Base-by-base conservation (phyloP, 192 early-diverging fungal genomes). In the Coemansia sp. region DNA sequence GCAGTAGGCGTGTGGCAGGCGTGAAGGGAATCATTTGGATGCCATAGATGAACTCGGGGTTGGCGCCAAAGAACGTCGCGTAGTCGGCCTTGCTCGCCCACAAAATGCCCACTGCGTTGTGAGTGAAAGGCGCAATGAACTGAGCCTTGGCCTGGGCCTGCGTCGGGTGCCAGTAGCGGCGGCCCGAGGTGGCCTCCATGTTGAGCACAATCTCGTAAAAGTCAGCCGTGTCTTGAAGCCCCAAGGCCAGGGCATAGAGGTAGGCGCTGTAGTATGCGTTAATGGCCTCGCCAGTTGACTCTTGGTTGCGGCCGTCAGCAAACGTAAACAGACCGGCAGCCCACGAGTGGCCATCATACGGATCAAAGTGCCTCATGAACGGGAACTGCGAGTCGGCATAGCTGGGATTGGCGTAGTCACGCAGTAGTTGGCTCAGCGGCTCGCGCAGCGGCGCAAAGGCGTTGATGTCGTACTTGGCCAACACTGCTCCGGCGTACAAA, bases 281-380 rank as follows among this genome's bases (percentile, higher is more conserved):
- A 55, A 87, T 70, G 17, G 86, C 81, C 50, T 87, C 86, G 50
- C 78, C 78, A 0, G 85, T 77, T 17, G 75, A 78, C 66, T 87
- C 86, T 33, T 86, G 84, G 68, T 87, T 84, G 46, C 85, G 82
- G 38, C 78, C 86, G 19, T 87, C 84, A 32, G 64, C 70, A 60
- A 80, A 85, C 3, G 77, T 60, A 35, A 76, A 78, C 38, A 87
- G 64, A 0, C 89, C 89, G 4, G 87, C 82, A 6, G 89, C 89
- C 89, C 89, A 90, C 55, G 83, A 87, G 66, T 90, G 89, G 30
- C 87, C 86, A 58, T 87, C 87, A 47, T 84, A 90, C 40, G 86
- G 80, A 63, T 90, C 89, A 74, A 82, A 86, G 59, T 78, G 73
- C 2, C 89, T 78, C 63, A 84, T 84, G 35, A 60, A 81, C 37